Percentiles rank a stretch among this genome's conserved stretches.
phyloP scores from a whole-genome alignment of 2,329 filamentous ascomycete species.

The Aureobasidium sp. region DNA sequence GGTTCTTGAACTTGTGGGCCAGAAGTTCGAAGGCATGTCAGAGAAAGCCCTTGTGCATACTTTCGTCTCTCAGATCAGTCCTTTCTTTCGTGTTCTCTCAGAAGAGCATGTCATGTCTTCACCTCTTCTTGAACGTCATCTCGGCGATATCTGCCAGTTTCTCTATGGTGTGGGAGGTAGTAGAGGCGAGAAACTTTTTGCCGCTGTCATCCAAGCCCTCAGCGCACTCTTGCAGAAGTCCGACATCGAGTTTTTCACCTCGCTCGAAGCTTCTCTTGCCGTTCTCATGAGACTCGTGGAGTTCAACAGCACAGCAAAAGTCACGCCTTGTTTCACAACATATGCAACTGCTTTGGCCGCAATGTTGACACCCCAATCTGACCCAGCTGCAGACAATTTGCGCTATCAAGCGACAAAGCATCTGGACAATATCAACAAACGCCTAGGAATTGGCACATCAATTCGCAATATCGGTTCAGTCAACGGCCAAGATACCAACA shows the following conservation, averaged over 20 bases:
- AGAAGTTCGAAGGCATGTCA: background rate
- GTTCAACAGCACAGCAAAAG: constrained; percentile 13
- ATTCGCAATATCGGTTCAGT: background rate
- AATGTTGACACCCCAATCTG: background rate
- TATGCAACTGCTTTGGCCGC: background rate
- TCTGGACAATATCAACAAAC: background rate
- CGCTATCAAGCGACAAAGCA: background rate
- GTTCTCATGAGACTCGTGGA: constrained; percentile 14
- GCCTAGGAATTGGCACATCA: background rate
- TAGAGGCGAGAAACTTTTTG: constrained; percentile 29
- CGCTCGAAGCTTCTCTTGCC: constrained; percentile 12
- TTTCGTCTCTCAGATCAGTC: constrained; percentile 26
- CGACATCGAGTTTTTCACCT: background rate
- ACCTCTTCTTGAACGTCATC: constrained; percentile 31
- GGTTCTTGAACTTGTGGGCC: constrained; percentile 15
- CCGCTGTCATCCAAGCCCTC: background rate
- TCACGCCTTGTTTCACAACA: background rate
- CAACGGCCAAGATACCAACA: background rate
- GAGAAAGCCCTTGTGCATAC: background rate
- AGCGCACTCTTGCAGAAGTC: background rate
- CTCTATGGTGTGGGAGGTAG: constrained; percentile 34
- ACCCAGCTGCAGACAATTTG: background rate
- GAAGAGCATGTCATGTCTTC: constrained; percentile 34
- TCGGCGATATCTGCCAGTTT: constrained; percentile 37
- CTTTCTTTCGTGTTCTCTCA: constrained; percentile 34